Evolutionary conservation across 768 basidiomycete genomes (phyloP), one percentile per base, ranked within the genome.

Genomic region (Gelatoporia subvermispora): DNA sequence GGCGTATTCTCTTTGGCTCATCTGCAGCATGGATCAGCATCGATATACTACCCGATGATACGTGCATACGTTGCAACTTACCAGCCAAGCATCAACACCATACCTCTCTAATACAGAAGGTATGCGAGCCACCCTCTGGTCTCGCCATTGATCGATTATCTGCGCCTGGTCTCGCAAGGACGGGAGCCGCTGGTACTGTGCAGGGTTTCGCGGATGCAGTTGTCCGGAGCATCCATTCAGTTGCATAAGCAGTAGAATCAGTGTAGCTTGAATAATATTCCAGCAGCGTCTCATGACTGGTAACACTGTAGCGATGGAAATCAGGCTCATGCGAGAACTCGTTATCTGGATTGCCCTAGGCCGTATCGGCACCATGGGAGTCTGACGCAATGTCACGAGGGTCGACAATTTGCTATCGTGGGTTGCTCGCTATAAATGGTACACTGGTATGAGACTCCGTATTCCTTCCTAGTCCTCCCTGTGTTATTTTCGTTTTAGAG

Each of bases 1-100:
- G 2, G 76, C 76, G 52, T 77, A 74, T 52, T 79, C 78, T 34
- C 74, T 65, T 63, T 74, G 71, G 45, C 62, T 64, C 56, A 74
- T 68, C 74, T 77, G 56, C 28, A 54, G 36, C 10, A 8, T 5
- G 20, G 2, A 18, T 21, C 18, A 10, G 37, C 7, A 11, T n/a
- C 8, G 13, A 23, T 34, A 22, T 37, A 4, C 41, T 21, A 15
- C 2, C 10, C 37, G 20, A 21, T 13, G 28, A 20, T 20, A 2
- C 4, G 37, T 20, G 10, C 35, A 10, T 20, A 43, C 24, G 47
- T 21, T 49, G 40, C n/a, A 34, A 53, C 65, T 51, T 43, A 72
- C 73, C 49, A 76, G 62, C 72, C 73, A 74, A 8, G 70, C 70
- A 47, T 70, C 68, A 9, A 70, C 71, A 20, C 60, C 59, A 54